phyloP scores from a whole-genome alignment of 1,284 basidiomycete genomes.

The Pholiota adiposa region DNA sequence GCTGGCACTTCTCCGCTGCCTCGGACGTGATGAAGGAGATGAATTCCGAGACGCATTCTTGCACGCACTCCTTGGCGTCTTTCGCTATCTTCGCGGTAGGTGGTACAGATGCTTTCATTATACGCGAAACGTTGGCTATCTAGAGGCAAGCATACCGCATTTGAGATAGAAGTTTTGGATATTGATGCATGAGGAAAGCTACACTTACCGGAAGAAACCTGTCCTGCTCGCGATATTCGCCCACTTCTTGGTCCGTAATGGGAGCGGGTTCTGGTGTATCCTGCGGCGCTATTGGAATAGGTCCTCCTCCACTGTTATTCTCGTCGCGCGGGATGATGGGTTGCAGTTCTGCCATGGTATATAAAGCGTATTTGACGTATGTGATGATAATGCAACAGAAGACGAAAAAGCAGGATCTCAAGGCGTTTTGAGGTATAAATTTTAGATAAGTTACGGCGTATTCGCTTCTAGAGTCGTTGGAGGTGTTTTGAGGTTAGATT shows the following conservation, averaged over 20 bases:
- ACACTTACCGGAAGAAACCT: constrained; percentile 84
- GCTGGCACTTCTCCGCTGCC: constrained; percentile 86
- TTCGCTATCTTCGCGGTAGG: constrained; percentile 95
- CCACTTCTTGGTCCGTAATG: constrained; percentile 90
- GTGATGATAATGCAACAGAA: not conserved
- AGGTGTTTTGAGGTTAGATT: not conserved
- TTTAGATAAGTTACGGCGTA: not conserved
- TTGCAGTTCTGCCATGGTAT: constrained; percentile 30
- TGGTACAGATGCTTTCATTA: constrained; percentile 92
- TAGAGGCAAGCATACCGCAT: no score
- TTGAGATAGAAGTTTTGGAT: not conserved
- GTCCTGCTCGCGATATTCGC: constrained; percentile 92
- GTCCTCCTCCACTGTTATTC: constrained; percentile 39
- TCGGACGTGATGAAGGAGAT: constrained; percentile 95
- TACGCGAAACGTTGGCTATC: constrained; percentile 95
- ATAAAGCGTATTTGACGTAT: not conserved
- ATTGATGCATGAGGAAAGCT: not conserved
- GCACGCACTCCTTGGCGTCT: constrained; percentile 96
- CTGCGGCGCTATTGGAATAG: constrained; percentile 40
- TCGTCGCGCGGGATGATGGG: constrained; percentile 63
- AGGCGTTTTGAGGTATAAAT: not conserved
- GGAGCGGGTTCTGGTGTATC: constrained; percentile 63
- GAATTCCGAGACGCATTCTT: constrained; percentile 96
- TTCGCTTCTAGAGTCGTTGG: not conserved
- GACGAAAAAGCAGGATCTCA: not conserved